Percentiles rank a stretch among this genome's conserved stretches.
These are phyloP conservation scores for Botrytis elliptica DNA, from an alignment of 2,329 filamentous ascomycete genomes.

Conservation along the genomic window DNA sequence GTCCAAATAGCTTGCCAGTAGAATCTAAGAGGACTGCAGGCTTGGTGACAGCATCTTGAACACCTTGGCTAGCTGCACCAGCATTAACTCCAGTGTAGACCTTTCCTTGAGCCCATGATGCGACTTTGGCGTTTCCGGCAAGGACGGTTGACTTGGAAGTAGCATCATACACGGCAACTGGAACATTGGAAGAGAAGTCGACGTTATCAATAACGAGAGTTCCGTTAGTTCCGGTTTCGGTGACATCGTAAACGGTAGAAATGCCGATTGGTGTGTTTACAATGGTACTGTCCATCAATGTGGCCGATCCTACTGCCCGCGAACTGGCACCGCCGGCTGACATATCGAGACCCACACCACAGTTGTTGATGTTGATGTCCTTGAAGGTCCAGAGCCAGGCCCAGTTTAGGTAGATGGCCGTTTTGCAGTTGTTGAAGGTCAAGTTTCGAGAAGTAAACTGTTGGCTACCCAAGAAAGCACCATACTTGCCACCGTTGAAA, in stretches of 20 bases:
- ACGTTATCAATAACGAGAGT: constrained; percentile 87
- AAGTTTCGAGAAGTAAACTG: constrained; percentile 85
- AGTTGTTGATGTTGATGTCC: constrained; percentile 70
- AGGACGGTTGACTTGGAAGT: constrained; percentile 61
- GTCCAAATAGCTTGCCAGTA: constrained; percentile 71
- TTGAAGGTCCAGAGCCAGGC: constrained; percentile 87
- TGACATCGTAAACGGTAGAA: constrained; percentile 67
- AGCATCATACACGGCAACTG: constrained; percentile 62
- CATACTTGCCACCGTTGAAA: constrained; percentile 79
- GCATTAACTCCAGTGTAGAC: constrained; percentile 54
- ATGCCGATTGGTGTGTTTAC: constrained; percentile 74
- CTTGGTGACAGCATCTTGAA: constrained; percentile 55
- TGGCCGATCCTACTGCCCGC: constrained; percentile 81
- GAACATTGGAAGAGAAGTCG: constrained; percentile 68
- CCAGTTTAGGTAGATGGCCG: constrained; percentile 87
- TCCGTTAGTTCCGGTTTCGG: constrained; percentile 67
- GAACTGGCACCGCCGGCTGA: constrained; percentile 56
- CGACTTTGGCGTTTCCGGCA: constrained; percentile 65
- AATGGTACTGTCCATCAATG: constrained; percentile 79
- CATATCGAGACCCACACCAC: constrained; percentile 77
- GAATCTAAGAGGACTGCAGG: constrained; percentile 63
- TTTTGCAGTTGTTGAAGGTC: constrained; percentile 78
- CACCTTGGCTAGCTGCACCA: constrained; percentile 58
- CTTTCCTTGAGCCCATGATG: constrained; percentile 77
- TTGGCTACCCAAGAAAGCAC: constrained; percentile 80